These are phyloP conservation scores for Pseudogymnoascus sp. DNA, from an alignment of 2,329 filamentous ascomycete species.

Conservation along the genomic window DNA sequence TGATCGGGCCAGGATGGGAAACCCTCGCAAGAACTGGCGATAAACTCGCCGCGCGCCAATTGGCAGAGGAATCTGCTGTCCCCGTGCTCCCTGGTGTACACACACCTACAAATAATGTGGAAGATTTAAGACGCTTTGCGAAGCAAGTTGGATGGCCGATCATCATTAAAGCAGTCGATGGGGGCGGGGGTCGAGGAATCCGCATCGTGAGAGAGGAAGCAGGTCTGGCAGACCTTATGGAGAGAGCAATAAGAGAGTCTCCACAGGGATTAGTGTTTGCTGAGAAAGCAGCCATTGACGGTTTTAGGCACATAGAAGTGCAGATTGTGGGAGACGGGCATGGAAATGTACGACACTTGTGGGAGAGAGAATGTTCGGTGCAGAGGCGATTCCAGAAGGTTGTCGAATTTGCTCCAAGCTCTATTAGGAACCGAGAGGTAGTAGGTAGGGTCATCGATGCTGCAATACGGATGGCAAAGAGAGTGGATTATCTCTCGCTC, in stretches of 20 bases:
- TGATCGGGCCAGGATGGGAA: slow-evolving; percentile 54
- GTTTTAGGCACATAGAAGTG: slow-evolving; percentile 58
- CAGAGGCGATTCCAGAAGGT: slow-evolving; percentile 63
- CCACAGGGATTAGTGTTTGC: slow-evolving; percentile 51
- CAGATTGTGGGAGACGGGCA: slow-evolving; percentile 57
- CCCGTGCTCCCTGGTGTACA: slow-evolving; percentile 65
- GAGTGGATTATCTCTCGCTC: slow-evolving; percentile 47
- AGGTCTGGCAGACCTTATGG: slow-evolving; percentile 44
- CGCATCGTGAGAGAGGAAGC: slow-evolving; percentile 42
- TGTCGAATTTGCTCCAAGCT: slow-evolving; percentile 60
- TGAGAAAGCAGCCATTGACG: slow-evolving; percentile 48
- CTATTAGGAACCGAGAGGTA: slow-evolving; percentile 43
- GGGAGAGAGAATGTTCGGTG: slow-evolving; percentile 60
- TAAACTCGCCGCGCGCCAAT: slow-evolving; percentile 53
- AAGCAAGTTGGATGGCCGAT: slow-evolving; percentile 35
- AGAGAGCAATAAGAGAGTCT: slow-evolving; percentile 50
- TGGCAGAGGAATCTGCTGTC: slow-evolving; percentile 54
- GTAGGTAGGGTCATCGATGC: slow-evolving; percentile 31
- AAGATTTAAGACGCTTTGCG: slow-evolving; percentile 46
- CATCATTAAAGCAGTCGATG: slow-evolving; percentile 52
- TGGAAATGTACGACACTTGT: slow-evolving; percentile 49
- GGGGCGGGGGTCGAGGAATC: slow-evolving; percentile 58
- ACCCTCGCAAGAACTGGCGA: slow-evolving; percentile 22
- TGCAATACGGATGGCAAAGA: slow-evolving; percentile 45
- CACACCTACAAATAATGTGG: slow-evolving; percentile 52